Evolutionary conservation across 257 asterid genomes (phyloP), one percentile per base, ranked within the genome.

Genomic region (Thymus quinquecostatus): DNA sequence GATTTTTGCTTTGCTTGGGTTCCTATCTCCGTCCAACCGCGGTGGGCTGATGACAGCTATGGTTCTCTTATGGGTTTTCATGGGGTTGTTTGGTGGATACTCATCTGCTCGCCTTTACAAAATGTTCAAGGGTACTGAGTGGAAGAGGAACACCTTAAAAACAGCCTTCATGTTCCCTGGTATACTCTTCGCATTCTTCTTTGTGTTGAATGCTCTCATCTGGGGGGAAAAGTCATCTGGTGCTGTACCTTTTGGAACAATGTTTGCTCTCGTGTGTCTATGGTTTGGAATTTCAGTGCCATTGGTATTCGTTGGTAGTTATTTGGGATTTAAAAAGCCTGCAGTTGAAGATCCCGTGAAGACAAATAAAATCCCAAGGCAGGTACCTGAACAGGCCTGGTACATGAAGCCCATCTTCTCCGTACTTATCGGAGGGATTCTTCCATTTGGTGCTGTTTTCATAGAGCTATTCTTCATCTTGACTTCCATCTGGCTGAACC

Each of bases 261-360:
- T 91, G 97, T 80, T 88, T 77, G 95, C 95, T 8, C 92, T 91
- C 5, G 95, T 91, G 68, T 87, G 92, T 76, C 71, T 91, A 53
- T 91, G 97, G 97, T 91, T 91, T 45, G 97, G 97, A 33, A 91
- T 91, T 41, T 91, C 97, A 33, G 96, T 91, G 13, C 97, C 97
- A 0, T 75, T 91, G 48, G 96, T 88, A 36, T 91, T 91, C 63
- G 95, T 87, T 5, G 97, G 97, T 48, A 88, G 97, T 72, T 91
- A 88, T 64, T 76, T 91, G 82, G 97, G 97, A 72, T 91, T 85
- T 72, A 91, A 87, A 67, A 89, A 86, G 64, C 89, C 95, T 0
- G 87, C 88, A 29, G 60, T 86, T 48, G 97, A 88, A 79, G 92
- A 91, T 69, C 97, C 97, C 1, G 97, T 91, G 50, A 91, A 91